Evolutionary conservation across 176 grass and related monocot species (phyloP), one percentile per base, ranked within the genome.

Genomic region (Oryza officinalis): DNA sequence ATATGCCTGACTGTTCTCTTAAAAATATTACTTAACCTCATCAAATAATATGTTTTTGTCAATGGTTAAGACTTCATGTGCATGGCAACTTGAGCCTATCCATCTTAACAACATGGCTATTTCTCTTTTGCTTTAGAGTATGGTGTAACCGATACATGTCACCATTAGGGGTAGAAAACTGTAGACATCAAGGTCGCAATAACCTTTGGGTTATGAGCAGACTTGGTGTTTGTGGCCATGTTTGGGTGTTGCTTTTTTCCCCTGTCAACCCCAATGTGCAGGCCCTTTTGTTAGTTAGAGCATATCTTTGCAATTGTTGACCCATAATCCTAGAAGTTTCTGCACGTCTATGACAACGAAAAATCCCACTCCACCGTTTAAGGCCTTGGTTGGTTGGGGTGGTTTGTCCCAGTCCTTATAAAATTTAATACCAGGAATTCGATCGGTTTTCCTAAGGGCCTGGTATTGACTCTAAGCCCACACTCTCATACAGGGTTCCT

Each of bases 121-220:
- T 61, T 63, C 63, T 65, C n/a, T 22, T 86, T 47, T 79, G 41
- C 50, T 81, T 61, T 69, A 80, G 25, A 78, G 69, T 43, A 35
- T 22, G 23, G 18, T 31, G 27, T 80, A 33, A 22, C 43, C 32
- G 41, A 80, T 67, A 25, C 45, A 9, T 17, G 31, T 38, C 26
- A 30, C 22, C 10, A 33, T 20, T 61, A 17, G 27, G 27, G 65
- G 33, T 15, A 68, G 49, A 81, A 72, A 28, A 14, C 17, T 76
- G 15, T 50, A 74, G 26, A 74, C 26, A 83, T 23, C 38, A 50
- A 2, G 6, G 27, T 40, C n/a, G 52, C 71, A 66, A 12, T 75
- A 27, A 31, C 61, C 5, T 75, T 74, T 83, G 37, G 22, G 60
- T 83, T 66, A 18, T 47, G 38, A 74, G 46, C 8, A 83, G 59